Percentiles rank a stretch among this genome's conserved stretches.
These are phyloP conservation scores for Lepidium aucheri DNA, from an alignment of 345 rosid species.

Conservation along the genomic window DNA sequence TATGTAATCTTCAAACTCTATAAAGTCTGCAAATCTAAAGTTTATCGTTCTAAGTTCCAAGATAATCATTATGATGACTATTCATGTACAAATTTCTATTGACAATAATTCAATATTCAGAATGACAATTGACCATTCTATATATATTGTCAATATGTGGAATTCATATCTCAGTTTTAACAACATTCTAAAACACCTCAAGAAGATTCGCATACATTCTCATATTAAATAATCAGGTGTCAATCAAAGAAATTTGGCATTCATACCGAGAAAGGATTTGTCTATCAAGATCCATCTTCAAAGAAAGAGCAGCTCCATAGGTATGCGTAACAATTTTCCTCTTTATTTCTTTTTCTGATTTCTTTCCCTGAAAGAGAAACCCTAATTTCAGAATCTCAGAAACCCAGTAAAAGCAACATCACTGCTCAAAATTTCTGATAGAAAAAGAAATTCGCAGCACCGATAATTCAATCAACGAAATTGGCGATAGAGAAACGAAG, in stretches of 20 bases:
- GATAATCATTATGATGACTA: not conserved
- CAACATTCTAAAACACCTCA: not conserved
- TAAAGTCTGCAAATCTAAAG: not conserved
- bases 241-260: not conserved
- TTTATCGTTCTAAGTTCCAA: not conserved
- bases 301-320: conserved; percentile 71
- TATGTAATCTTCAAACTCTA: not conserved
- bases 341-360: conserved; percentile 49
- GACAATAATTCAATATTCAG: not conserved
- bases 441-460: not conserved
- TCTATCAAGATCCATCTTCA: conserved; percentile 79
- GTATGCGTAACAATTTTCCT: conserved; percentile 46
- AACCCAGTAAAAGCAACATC: not conserved
- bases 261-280: conserved; percentile 77
- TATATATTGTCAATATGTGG: not conserved
- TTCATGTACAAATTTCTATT: not conserved
- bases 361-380: conserved; percentile 36
- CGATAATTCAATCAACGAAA: not conserved
- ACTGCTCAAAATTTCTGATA: not conserved
- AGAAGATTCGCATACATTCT: not conserved
- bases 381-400: not conserved
- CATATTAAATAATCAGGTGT: not conserved
- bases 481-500: not conserved
- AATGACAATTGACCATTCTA: not conserved
- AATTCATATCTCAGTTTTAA: not conserved